Percentiles rank a stretch among this genome's conserved stretches.
phyloP scores from a whole-genome alignment of 1,284 basidiomycete species.

The Ceratobasidium sp. region DNA sequence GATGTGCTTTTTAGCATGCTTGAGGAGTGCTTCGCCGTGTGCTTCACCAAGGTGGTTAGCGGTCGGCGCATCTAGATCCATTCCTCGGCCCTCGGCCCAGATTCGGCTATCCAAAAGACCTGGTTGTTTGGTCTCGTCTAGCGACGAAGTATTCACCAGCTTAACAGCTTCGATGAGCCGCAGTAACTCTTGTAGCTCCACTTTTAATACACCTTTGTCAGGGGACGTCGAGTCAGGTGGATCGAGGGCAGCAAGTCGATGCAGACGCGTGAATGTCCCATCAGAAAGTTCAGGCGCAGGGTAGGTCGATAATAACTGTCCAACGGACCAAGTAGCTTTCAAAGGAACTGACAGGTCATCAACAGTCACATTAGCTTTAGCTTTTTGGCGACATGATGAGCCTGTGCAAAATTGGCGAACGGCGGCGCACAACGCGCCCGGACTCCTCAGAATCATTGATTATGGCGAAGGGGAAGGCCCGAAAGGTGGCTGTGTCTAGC shows the following conservation, averaged over 20 bases:
- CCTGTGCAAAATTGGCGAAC: background rate
- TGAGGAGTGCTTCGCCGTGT: constrained; percentile 46
- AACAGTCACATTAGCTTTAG: constrained; percentile 47
- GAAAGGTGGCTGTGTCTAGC: background rate
- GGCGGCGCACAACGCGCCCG: constrained; percentile 1
- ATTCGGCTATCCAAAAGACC: constrained; percentile 57
- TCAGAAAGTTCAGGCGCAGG: constrained; percentile 65
- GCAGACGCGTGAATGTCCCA: constrained; percentile 63
- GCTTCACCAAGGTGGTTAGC: constrained; percentile 47
- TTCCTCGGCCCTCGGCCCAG: constrained; percentile 54
- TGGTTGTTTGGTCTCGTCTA: constrained; percentile 44
- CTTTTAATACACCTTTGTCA: constrained; percentile 58
- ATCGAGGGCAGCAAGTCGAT: constrained; percentile 69
- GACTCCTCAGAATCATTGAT: background rate
- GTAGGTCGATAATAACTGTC: constrained; percentile 72
- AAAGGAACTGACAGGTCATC: constrained; percentile 67
- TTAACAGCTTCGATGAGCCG: constrained; percentile 77
- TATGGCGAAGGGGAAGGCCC: too few relatives aligned
- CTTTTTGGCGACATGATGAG: background rate
- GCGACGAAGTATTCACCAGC: constrained; percentile 50
- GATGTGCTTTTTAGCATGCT: constrained; percentile 31
- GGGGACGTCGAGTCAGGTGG: constrained; percentile 63
- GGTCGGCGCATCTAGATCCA: constrained; percentile 47
- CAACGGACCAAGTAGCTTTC: constrained; percentile 74
- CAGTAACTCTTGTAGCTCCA: constrained; percentile 69